Conservation (phyloP, 371 early-diverging fungal genomes). For the Apophysomyces variabilis region DNA sequence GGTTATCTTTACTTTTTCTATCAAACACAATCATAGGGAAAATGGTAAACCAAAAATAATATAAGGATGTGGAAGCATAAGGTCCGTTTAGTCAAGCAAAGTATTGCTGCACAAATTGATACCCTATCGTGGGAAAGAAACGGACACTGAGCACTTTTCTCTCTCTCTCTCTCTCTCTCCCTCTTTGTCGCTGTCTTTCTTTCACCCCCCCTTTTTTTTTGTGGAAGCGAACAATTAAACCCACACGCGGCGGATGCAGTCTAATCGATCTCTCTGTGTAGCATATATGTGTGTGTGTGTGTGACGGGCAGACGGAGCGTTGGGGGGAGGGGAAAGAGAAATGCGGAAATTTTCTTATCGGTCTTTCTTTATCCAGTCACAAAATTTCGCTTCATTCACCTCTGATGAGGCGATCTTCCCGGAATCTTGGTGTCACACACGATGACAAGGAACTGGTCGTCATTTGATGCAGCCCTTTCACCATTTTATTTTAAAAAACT, state of each 20-base stretch:
- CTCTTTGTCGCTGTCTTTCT: too few relatives aligned
- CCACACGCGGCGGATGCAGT: too few relatives aligned
- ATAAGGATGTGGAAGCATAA: too few relatives aligned
- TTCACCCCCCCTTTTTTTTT: too few relatives aligned
- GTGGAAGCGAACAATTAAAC: too few relatives aligned
- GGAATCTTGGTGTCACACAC: slow-evolving; percentile 37
- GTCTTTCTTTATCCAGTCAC: not conserved
- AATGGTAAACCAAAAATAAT: too few relatives aligned
- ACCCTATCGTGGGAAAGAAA: not conserved
- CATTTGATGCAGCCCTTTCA: slow-evolving; percentile 44
- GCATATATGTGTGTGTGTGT: not conserved
- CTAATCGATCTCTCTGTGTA: too few relatives aligned
- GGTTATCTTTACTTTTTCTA: not conserved
- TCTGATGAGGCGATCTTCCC: slow-evolving; percentile 22
- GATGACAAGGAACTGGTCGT: slow-evolving; percentile 43
- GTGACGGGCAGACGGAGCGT: not conserved
- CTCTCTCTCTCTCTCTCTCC: too few relatives aligned
- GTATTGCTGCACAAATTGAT: not conserved
- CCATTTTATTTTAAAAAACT: slow-evolving; percentile 22
- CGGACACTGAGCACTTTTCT: not conserved
- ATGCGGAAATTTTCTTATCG: not conserved
- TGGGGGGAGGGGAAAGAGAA: not conserved
- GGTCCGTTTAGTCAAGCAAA: not conserved
- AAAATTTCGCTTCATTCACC: slow-evolving; percentile 2
- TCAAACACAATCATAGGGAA: not conserved